These are phyloP conservation scores for Neoscytalidium dimidiatum DNA, from an alignment of 2,329 filamentous ascomycete genomes.

Conservation along the genomic window DNA sequence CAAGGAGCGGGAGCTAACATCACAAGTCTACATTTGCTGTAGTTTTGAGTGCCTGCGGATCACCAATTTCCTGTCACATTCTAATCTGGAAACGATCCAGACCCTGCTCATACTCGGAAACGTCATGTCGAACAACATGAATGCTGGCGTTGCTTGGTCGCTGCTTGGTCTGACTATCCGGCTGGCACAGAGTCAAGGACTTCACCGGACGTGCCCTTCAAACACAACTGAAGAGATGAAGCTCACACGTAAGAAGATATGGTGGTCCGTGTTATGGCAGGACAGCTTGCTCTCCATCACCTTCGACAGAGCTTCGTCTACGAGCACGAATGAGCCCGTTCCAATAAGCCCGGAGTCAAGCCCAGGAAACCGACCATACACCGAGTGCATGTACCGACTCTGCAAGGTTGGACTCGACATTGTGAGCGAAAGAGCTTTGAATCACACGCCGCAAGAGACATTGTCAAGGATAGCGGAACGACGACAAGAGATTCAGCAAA, in stretches of 20 bases:
- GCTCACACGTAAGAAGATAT: slow-evolving; percentile 42
- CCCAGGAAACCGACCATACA: slow-evolving; percentile 55
- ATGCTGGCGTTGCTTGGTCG: slow-evolving; percentile 65
- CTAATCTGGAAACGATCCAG: slow-evolving; percentile 63
- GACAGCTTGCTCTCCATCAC: slow-evolving; percentile 65
- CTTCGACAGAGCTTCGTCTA: slow-evolving; percentile 61
- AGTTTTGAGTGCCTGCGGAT: slow-evolving; percentile 66
- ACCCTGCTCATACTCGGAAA: slow-evolving; percentile 64
- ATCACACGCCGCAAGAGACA: slow-evolving; percentile 54
- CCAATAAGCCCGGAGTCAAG: slow-evolving; percentile 43
- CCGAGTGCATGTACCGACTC: slow-evolving; percentile 58
- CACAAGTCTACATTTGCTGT: slow-evolving; percentile 66
- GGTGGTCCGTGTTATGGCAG: slow-evolving; percentile 66
- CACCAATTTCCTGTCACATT: slow-evolving; percentile 64
- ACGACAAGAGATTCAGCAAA: slow-evolving; percentile 57
- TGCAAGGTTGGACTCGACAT: slow-evolving; percentile 62
- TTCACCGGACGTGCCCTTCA: slow-evolving; percentile 60
- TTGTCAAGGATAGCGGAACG: slow-evolving; percentile 58
- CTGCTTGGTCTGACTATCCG: slow-evolving; percentile 61
- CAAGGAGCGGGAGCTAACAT: slow-evolving; percentile 63
- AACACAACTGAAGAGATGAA: slow-evolving; percentile 51
- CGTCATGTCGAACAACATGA: slow-evolving; percentile 64
- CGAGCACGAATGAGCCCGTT: slow-evolving; percentile 53
- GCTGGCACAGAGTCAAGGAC: slow-evolving; percentile 61
- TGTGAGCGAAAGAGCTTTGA: slow-evolving; percentile 55